These are phyloP conservation scores for Daldinia bambusicola DNA, from an alignment of 495 filamentous ascomycete species.

Conservation along the genomic window DNA sequence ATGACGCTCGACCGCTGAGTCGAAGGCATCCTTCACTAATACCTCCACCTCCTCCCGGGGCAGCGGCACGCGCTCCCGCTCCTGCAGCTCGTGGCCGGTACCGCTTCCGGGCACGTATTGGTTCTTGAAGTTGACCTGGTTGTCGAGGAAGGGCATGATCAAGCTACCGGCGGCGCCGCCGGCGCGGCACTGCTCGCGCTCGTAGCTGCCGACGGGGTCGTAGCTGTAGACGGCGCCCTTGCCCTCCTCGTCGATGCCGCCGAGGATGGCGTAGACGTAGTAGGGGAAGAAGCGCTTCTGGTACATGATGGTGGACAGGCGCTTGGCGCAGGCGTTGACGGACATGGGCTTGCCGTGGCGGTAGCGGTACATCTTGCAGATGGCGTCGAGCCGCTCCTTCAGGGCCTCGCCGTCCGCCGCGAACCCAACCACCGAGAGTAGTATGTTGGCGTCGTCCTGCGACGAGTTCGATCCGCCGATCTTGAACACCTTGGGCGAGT, in stretches of 20 bases:
- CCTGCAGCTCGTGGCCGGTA: constrained; percentile 80
- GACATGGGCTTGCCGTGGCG: constrained; percentile 93
- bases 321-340: constrained; percentile 91
- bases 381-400: constrained; percentile 86
- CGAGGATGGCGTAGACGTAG: constrained; percentile 92
- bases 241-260: constrained; percentile 93
- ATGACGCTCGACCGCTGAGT: constrained; percentile 96
- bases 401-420: constrained; percentile 91
- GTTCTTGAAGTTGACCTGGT: constrained; percentile 99
- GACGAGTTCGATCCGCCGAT: constrained; percentile 89
- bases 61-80: constrained; percentile 71
- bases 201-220: constrained; percentile 96
- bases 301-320: constrained; percentile 93
- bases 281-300: constrained; percentile 98
- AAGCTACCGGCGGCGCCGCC: constrained; percentile 94
- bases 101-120: constrained; percentile 93
- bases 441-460: constrained; percentile 82
- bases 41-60: constrained; percentile 78
- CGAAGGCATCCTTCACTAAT: constrained; percentile 95
- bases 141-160: constrained; percentile 99
- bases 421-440: constrained; percentile 94
- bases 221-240: constrained; percentile 96
- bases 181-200: constrained; percentile 93
- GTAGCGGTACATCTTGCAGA: constrained; percentile 97
- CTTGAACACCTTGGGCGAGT: constrained; percentile 93